Conservation (phyloP, 108 stramenopile species). For the Skeletonema tropicum region DNA sequence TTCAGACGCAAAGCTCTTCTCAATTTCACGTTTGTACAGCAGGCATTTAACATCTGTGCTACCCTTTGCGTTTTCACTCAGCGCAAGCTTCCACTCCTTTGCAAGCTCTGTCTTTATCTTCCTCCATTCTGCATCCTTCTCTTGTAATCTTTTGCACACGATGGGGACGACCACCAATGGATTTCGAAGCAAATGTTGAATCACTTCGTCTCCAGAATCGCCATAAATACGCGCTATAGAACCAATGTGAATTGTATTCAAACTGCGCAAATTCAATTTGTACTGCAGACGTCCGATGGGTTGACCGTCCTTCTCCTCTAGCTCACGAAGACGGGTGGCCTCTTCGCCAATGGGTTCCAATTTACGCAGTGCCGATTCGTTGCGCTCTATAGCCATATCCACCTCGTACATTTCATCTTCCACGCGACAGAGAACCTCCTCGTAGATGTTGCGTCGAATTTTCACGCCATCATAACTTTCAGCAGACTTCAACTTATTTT, state of each 20-base stretch:
- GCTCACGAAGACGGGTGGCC: conserved; percentile 66
- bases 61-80: conserved; percentile 69
- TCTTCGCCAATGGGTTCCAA: conserved; percentile 95
- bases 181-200: conserved; percentile 92
- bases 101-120: conserved; percentile 65
- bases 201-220: conserved; percentile 86
- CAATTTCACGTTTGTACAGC: conserved; percentile 63
- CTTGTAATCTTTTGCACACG: conserved; percentile 90
- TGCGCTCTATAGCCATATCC: conserved; percentile 98
- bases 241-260: conserved; percentile 79
- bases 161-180: conserved; percentile 94
- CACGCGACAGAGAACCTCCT: conserved; percentile 78
- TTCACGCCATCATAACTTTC: conserved; percentile 73
- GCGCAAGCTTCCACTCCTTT: conserved; percentile 65
- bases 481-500: conserved; percentile 37
- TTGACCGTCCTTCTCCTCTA: conserved; percentile 87
- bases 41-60: conserved; percentile 67
- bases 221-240: conserved; percentile 88
- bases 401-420: conserved; percentile 95
- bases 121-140: conserved; percentile 97
- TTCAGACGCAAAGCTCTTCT: conserved; percentile 58
- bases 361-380: conserved; percentile 80
- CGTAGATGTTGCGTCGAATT: conserved; percentile 72
- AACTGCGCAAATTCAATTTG: conserved; percentile 61
- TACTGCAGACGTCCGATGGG: conserved; percentile 88